These are phyloP conservation scores for carrot (Daucus carota) DNA, from an alignment of 129 eudicot species.

Conservation along the genomic window DNA sequence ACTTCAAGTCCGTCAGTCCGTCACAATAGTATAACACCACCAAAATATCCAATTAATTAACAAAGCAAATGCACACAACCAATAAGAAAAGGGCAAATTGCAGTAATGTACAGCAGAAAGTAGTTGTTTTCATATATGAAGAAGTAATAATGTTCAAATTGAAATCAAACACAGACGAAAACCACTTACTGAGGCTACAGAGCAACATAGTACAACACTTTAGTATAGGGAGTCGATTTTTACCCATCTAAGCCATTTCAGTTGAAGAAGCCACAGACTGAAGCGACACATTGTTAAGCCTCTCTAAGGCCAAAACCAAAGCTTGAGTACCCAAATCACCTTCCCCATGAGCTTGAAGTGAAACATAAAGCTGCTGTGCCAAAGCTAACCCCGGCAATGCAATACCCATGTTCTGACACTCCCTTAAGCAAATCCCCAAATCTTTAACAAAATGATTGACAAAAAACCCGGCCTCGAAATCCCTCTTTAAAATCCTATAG, in stretches of 20 bases:
- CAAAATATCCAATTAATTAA: neutral
- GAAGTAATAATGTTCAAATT: neutral
- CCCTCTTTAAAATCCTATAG: conserved; percentile 72
- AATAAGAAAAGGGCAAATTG: neutral
- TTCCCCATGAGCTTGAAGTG: conserved; percentile 90
- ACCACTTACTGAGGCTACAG: neutral
- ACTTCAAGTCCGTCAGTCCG: neutral
- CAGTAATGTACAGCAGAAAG: neutral
- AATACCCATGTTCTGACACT: conserved; percentile 82
- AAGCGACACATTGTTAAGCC: conserved; percentile 67
- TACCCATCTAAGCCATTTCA: conserved; percentile 14
- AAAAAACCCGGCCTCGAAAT: conserved; percentile 87
- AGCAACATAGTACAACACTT: neutral
- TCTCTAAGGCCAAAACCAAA: conserved; percentile 67
- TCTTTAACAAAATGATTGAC: conserved; percentile 96
- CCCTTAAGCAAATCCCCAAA: conserved; percentile 90
- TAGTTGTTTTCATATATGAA: neutral
- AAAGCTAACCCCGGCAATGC: conserved; percentile 86
- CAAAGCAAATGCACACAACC: neutral
- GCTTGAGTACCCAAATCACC: conserved; percentile 97
- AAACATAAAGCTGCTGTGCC: conserved; percentile 95
- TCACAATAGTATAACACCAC: neutral
- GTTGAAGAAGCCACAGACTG: conserved; percentile 3
- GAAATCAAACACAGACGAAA: neutral
- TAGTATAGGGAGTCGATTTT: neutral